phyloP scores from a whole-genome alignment of 306 rosid genomes.

The Echinosophora koreensis region DNA sequence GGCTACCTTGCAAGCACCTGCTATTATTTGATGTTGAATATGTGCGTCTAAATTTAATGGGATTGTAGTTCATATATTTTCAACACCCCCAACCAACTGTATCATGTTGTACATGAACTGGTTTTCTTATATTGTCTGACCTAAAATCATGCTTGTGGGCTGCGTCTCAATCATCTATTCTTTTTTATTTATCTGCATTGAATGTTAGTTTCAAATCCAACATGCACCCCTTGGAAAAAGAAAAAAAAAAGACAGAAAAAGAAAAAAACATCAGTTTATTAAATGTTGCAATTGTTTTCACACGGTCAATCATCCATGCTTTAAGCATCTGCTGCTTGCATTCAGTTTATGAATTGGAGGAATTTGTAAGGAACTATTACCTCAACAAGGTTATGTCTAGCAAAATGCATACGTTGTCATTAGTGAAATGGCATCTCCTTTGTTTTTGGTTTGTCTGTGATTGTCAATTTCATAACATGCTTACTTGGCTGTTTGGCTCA shows the following conservation, averaged over 20 bases:
- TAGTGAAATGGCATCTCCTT: background rate
- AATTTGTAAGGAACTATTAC: conserved; percentile 24
- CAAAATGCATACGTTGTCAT: conserved; percentile 24
- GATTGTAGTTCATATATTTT: conserved; percentile 26
- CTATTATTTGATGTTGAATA: conserved; percentile 22
- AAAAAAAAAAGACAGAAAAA: background rate
- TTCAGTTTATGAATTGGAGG: conserved; percentile 32
- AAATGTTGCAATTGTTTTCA: conserved; percentile 37
- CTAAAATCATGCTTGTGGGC: conserved; percentile 26
- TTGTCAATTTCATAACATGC: conserved; percentile 14
- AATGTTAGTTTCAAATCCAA: conserved; percentile 26
- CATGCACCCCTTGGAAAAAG: conserved; percentile 11
- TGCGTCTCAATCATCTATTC: conserved; percentile 1
- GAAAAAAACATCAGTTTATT: conserved; percentile 15
- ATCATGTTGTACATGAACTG: conserved; percentile 13
- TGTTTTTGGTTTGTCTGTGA: background rate
- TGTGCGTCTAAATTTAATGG: conserved; percentile 22
- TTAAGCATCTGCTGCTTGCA: conserved; percentile 41
- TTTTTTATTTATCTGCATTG: conserved; percentile 15
- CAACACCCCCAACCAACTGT: conserved; percentile 5
- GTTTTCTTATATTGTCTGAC: conserved; percentile 1
- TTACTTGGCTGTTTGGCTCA: conserved; percentile 55
- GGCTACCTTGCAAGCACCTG: conserved; percentile 23
- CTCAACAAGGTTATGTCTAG: conserved; percentile 7
- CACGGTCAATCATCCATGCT: conserved; percentile 4